Conservation (phyloP, 345 rosid genomes). For the Citrus sp. region DNA sequence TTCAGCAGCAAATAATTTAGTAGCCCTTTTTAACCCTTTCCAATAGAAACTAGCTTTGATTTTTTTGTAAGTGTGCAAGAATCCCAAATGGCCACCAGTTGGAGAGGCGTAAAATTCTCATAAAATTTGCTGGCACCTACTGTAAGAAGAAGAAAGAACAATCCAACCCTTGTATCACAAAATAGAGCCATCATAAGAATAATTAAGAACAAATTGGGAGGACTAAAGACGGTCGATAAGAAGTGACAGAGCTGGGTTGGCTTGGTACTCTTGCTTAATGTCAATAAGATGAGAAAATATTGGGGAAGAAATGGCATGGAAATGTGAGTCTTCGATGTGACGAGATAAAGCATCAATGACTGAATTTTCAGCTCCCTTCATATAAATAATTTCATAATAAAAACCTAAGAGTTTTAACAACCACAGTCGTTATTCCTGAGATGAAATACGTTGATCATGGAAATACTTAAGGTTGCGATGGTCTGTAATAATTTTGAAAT, state of each 20-base stretch:
- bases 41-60: neutral
- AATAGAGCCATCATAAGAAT: neutral
- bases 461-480: neutral
- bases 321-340: neutral
- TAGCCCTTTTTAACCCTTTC: neutral
- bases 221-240: no score
- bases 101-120: neutral
- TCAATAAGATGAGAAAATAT: neutral
- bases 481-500: neutral
- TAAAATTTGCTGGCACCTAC: neutral
- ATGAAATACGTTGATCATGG: neutral
- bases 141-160: no score
- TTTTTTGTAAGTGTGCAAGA: neutral
- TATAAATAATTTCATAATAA: no score
- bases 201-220: neutral
- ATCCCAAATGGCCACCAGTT: neutral
- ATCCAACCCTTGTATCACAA: no score
- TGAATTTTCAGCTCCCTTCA: neutral
- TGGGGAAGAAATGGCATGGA: neutral
- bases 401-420: neutral
- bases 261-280: fast-evolving
- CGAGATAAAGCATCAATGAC: neutral
- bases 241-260: no score
- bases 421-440: fast-evolving
- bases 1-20: neutral